Evolutionary conservation across 1,284 basidiomycete species (phyloP).

Genomic region (Lignosus rhinocerotis): DNA sequence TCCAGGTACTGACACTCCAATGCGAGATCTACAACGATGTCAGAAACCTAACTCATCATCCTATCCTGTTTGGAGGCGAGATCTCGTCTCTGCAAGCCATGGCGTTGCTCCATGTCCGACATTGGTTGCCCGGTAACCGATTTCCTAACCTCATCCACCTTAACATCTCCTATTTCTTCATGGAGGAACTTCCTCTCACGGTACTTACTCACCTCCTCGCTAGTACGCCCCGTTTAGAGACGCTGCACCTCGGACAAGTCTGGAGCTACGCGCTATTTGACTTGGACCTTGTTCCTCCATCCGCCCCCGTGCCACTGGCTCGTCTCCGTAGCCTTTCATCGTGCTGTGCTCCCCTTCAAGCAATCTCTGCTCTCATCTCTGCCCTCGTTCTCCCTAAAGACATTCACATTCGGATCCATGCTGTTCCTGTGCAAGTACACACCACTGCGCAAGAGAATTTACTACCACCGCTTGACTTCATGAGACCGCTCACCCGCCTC

Average conservation of each 20-base stretch:
- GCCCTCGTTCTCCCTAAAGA: background rate
- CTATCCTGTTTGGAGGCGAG: slow-evolving; percentile 6
- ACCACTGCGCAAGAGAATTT: slow-evolving; percentile 5
- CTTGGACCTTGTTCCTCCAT: slow-evolving; percentile 5
- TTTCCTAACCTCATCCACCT: slow-evolving; percentile 14
- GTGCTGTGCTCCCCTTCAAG: slow-evolving; percentile 7
- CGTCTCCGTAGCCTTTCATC: slow-evolving; percentile 9
- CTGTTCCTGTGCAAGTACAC: slow-evolving; percentile 2
- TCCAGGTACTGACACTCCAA: slow-evolving; percentile 10
- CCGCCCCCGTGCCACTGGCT: slow-evolving; percentile 1
- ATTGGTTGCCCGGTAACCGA: slow-evolving; percentile 12
- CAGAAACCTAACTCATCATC: background rate
- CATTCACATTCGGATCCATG: slow-evolving; percentile 7
- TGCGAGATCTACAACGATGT: slow-evolving; percentile 5
- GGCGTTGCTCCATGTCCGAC: slow-evolving; percentile 9
- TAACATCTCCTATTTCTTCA: slow-evolving; percentile 16
- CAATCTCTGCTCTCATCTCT: background rate
- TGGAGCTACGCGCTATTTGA: slow-evolving; percentile 11
- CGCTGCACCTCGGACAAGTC: slow-evolving; percentile 6
- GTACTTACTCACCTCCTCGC: slow-evolving; percentile 8
- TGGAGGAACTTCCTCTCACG: slow-evolving; percentile 11
- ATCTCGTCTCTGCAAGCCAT: slow-evolving; percentile 6
- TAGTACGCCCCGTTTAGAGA: slow-evolving; percentile 6
- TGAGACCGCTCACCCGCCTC: slow-evolving; percentile 4
- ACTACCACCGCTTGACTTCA: slow-evolving; percentile 4